Evolutionary conservation across 2,329 filamentous ascomycete genomes (phyloP).

Genomic region (Cladosporium halotolerans): DNA sequence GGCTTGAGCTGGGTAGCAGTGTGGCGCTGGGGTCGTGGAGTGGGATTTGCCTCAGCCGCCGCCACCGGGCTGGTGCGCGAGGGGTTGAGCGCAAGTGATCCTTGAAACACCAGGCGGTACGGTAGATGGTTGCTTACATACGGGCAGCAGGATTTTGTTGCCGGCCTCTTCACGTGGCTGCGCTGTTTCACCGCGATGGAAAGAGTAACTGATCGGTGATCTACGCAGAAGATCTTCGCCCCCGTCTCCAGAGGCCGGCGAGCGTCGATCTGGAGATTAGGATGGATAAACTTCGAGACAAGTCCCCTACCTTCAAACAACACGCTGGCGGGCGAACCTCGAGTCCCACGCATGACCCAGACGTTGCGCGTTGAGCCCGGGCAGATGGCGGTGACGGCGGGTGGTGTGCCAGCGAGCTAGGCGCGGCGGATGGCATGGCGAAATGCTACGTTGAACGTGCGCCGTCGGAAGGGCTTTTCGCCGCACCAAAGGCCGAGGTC

Average conservation of each 20-base stretch:
- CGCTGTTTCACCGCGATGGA: slow-evolving; percentile 5
- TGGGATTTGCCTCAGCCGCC: not conserved
- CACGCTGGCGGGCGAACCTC: not conserved
- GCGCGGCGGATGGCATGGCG: not conserved
- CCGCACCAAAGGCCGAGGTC: slow-evolving; percentile 1
- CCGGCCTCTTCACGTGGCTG: slow-evolving; percentile 8
- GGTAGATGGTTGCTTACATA: too few relatives aligned
- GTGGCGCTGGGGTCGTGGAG: slow-evolving; percentile 7
- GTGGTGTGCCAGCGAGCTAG: not conserved
- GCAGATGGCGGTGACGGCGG: not conserved
- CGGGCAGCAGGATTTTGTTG: not conserved
- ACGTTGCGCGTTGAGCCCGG: not conserved
- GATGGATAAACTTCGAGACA: slow-evolving; percentile 7
- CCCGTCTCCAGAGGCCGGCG: not conserved
- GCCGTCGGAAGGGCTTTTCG: not conserved
- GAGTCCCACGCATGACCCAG: not conserved
- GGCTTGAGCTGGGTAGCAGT: slow-evolving; percentile 2
- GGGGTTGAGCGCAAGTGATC: too few relatives aligned
- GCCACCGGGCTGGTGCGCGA: too few relatives aligned
- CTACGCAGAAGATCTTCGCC: slow-evolving; percentile 3
- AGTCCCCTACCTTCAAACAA: not conserved
- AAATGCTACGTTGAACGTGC: slow-evolving; percentile 8
- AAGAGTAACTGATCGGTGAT: slow-evolving; percentile 8
- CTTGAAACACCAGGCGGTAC: too few relatives aligned
- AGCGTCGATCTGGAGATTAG: slow-evolving; percentile 8